Evolutionary conservation across 495 filamentous ascomycete genomes (phyloP).

Genomic region (Penicillium egyptiacum): DNA sequence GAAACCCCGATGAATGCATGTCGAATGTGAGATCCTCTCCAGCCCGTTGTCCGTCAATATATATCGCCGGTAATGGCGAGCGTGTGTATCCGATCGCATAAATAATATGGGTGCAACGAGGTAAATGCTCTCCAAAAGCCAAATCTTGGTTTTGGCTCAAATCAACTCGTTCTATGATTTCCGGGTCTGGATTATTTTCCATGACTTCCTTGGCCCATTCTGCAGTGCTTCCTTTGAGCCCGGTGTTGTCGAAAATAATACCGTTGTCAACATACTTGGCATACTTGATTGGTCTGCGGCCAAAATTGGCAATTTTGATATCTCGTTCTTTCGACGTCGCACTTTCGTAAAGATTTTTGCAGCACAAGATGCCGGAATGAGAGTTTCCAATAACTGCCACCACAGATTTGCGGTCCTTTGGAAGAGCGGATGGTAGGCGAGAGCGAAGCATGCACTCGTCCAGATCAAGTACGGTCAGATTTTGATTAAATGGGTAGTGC

Average conservation of each 20-base stretch:
- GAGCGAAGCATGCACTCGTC: background rate
- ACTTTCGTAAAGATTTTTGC: background rate
- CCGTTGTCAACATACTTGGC: background rate
- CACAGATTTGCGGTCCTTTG: background rate
- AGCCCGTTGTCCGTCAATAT: background rate
- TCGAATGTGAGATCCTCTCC: background rate
- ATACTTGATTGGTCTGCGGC: background rate
- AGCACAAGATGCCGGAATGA: background rate
- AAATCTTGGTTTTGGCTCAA: background rate
- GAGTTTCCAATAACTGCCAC: background rate
- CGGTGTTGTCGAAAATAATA: background rate
- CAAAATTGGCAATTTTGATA: background rate
- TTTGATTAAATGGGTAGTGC: background rate
- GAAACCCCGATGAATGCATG: background rate
- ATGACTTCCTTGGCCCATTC: background rate
- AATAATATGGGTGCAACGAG: background rate
- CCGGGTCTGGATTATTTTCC: background rate
- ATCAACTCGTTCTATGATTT: background rate
- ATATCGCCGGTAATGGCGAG: background rate
- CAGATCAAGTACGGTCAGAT: background rate
- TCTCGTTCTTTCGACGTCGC: background rate
- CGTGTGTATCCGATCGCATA: background rate
- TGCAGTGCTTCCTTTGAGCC: background rate
- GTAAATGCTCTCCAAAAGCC: background rate
- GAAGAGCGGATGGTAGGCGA: background rate